Evolutionary conservation across 1,284 basidiomycete genomes (phyloP), one percentile per base, ranked within the genome.

Genomic region (Porodaedalea pini): DNA sequence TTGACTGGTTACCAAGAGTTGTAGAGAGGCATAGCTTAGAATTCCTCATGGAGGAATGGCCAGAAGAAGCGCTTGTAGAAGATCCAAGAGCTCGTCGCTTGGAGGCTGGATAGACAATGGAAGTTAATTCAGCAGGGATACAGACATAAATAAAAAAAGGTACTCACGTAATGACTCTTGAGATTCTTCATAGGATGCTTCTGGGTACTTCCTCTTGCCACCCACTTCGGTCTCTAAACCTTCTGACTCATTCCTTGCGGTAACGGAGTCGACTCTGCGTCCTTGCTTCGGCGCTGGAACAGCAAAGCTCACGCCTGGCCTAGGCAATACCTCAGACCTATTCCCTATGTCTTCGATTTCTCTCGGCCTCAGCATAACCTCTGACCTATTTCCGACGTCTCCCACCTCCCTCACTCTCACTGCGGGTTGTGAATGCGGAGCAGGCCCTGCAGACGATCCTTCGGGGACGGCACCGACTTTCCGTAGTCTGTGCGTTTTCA

Each of bases 401-500:
- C 60, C 55, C 13, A 59, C 49, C 39, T 55, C 63, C 36, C 52
- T 57, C 11, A 41, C 56, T 32, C 47, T 57, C 15, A 44, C 43
- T 40, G 54, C 47, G 15, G 37, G 54, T 27, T 34, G 53, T 32
- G 13, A 47, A 17, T n/a, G 57, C 34, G 50, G 13, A n/a, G 39
- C 25, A 10, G 44, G 34, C 17, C 13, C 25, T 11, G 29, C 25
- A 54, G 23, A 21, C 17, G 43, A 54, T 10, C 59, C 59, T 1
- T 56, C 54, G 3, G 62, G 51, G n/a, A 43, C 58, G 50, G 62
- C 62, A 19, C 61, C 66, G 0, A 83, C 78, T 67, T 79, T 86
- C 61, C 79, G 76, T 54, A 91, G 65, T 40, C 84, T 75, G 25
- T 83, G 85, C 0, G 78, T 85, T 73, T 89, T 90, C 77, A 91